Evolutionary conservation across 2,329 filamentous ascomycete species (phyloP).

Genomic region (Colletotrichum graminicola): DNA sequence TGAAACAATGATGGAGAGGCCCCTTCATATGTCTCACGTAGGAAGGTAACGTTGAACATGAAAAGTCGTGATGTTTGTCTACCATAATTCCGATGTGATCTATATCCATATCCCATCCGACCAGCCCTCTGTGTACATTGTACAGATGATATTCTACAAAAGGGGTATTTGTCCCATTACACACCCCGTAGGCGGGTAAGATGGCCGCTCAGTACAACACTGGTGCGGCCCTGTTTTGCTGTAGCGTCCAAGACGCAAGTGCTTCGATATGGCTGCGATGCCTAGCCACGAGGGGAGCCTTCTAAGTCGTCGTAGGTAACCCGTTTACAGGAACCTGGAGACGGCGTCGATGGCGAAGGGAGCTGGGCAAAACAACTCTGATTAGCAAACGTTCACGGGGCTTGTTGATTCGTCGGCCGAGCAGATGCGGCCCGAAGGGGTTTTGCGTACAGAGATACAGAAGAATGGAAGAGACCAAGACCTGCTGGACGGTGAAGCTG

Average conservation of each 20-base stretch:
- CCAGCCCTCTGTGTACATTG: slow-evolving; percentile 32
- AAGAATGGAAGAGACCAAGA: slow-evolving; percentile 73
- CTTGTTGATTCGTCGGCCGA: neutral
- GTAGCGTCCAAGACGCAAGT: neutral
- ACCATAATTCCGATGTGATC: slow-evolving; percentile 19
- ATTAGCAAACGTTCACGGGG: neutral
- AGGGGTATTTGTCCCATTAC: slow-evolving; percentile 30
- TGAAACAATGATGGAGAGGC: neutral
- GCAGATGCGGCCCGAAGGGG: fast-evolving
- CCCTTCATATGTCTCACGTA: neutral
- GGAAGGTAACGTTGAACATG: neutral
- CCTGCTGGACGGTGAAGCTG: slow-evolving; percentile 74
- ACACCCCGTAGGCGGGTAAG: slow-evolving; percentile 15
- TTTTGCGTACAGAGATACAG: slow-evolving; percentile 80
- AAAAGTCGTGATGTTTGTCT: slow-evolving; percentile 31
- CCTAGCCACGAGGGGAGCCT: neutral
- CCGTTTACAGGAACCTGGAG: slow-evolving; percentile 57
- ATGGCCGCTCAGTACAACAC: neutral
- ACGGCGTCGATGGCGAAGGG: slow-evolving; percentile 70
- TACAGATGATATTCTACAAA: slow-evolving; percentile 41
- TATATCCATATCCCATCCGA: slow-evolving; percentile 30
- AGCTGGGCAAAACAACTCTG: slow-evolving; percentile 53
- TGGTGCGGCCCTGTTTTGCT: neutral
- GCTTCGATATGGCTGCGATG: neutral
- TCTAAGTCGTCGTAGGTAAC: neutral